Base-by-base conservation (phyloP, 768 basidiomycete genomes). In the Phlebiopsis gigantea region DNA sequence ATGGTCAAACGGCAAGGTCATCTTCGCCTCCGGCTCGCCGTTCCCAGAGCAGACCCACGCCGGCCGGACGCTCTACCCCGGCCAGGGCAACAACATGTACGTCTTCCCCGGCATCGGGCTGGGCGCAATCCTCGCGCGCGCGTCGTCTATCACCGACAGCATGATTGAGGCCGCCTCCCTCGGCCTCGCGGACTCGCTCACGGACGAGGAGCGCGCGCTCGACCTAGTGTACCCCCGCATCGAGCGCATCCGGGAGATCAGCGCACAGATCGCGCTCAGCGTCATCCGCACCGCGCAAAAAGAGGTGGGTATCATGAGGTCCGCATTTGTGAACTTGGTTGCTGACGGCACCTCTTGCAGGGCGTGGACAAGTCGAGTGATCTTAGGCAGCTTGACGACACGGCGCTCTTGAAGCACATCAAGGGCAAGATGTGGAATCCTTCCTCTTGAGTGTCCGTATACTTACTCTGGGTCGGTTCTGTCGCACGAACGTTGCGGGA, bases 81-180 rank as follows among this genome's bases (percentile, higher is more conserved):
- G 91, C 22, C 95, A 97, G 72, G 93, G 93, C 25, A 97, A 96
- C 70, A 98, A 96, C 71, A 93, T 94, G 90, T 90, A 88, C 69
- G 87, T 88, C 65, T 87, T 87, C 77, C 84, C 84, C 48, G 87
- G 89, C 43, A 75, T 92, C 59, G 93, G 91, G n/a, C 75, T 93
- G 30, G 91, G 84, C 41, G 77, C 86, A 8, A 88, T 93, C 66
- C 75, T 93, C 48, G 77, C 83, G 55, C 80, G 83, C 42, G 87
- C 84, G 19, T 74, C 77, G 1, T 73, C 75, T 28, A 85, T 97
- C 45, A 90, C 91, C 2, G 89, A 93, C 67, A 77, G 76, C 60
- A 93, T 98, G 90, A 87, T 97, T 24, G 93, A 96, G 68, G 88
- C 91, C 5, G 81, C 89, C 12, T 87, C 93, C 3, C 77, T 90